Evolutionary conservation across 2,329 filamentous ascomycete genomes (phyloP), one percentile per base, ranked within the genome.

Genomic region (Amylocarpus encephaloides): DNA sequence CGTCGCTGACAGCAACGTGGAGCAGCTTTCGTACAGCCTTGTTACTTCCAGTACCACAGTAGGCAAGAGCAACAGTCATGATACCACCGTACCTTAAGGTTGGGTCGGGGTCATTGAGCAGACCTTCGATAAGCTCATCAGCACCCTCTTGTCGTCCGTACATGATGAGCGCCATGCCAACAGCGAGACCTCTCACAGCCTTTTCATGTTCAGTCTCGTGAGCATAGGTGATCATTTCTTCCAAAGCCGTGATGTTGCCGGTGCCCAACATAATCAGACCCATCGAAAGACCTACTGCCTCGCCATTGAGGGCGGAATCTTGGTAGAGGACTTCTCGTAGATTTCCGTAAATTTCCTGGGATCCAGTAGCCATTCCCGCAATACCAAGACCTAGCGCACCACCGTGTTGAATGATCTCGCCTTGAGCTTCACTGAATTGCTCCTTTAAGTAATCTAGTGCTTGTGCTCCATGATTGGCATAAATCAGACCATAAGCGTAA

Each of bases 161-260:
- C 92, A 97, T 97, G 73, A 98, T 95, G 52, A 98, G 76, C 10
- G 93, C 90, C 89, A 98, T 97, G 52, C 93, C 93, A 59, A 98
- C 80, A 30, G 93, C 92, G 52, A 96, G 81, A 66, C 93, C 93
- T 44, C 93, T 89, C 19, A 98, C 90, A 64, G 95, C 97, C 79
- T 98, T 98, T 75, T 98, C 93, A 71, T 98, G 93, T 55, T 94
- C 92, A 1, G 93, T 98, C 60, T 98, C 93, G 64, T 96, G 93
- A 3, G 93, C 90, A 65, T 98, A 98, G 42, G 90, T 86, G 51
- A 96, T 93, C 92, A 98, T 96, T 61, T 95, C 89, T 66, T 96
- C 89, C 6, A 98, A 73, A 7, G 90, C 91, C 67, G 88, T 90
- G 66, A 90, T 85, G 67, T 96, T 95, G 54, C 92, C 93, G n/a